Conservation (phyloP, 345 rosid species). For the Clausena lansium region DNA sequence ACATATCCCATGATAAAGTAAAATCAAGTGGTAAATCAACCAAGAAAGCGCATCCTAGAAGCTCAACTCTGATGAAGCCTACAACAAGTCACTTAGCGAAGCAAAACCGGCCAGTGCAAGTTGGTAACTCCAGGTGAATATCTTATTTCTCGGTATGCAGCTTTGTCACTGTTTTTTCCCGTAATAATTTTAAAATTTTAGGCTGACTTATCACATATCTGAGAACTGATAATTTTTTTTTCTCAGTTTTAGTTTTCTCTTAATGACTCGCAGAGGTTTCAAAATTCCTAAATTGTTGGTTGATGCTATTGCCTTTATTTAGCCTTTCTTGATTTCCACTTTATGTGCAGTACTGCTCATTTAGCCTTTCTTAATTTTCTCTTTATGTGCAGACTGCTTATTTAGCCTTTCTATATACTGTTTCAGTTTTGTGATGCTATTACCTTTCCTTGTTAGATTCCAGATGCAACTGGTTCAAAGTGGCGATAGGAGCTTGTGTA, state of each 20-base stretch:
- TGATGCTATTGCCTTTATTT: neutral
- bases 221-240: neutral
- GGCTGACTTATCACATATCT: neutral
- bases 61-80: slow-evolving; percentile 94
- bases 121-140: slow-evolving; percentile 52
- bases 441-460: slow-evolving; percentile 34
- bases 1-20: slow-evolving; percentile 27
- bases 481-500: slow-evolving; percentile 43
- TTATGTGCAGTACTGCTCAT: no score
- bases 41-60: slow-evolving; percentile 49
- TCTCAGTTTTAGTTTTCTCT: neutral
- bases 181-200: no score
- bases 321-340: neutral
- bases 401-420: neutral
- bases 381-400: neutral
- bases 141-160: neutral
- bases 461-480: slow-evolving; percentile 36
- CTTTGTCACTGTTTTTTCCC: neutral
- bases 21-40: slow-evolving; percentile 39
- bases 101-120: slow-evolving; percentile 46
- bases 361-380: no score
- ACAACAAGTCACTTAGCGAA: slow-evolving; percentile 87
- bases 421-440: slow-evolving; percentile 3
- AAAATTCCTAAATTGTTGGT: neutral
- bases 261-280: neutral